These are phyloP conservation scores for Blastomyces percursus DNA, from an alignment of 2,329 filamentous ascomycete genomes.

Conservation along the genomic window DNA sequence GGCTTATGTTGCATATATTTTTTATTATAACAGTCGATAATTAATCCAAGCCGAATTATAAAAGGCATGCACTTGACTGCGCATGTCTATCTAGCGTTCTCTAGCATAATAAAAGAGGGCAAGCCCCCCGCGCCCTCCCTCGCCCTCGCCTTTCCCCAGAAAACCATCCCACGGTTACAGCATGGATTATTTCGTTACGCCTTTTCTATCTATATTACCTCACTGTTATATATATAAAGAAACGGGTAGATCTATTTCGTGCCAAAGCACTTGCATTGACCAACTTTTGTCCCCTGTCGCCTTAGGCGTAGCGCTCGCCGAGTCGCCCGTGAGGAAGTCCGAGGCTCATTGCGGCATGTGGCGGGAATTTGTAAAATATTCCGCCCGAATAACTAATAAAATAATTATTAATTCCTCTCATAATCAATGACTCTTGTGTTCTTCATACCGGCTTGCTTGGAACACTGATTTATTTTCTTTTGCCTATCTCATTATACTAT, in stretches of 20 bases:
- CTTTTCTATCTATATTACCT: not conserved
- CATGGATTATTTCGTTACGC: no score
- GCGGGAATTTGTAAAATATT: not conserved
- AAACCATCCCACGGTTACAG: no score
- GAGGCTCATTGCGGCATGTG: constrained; percentile 2
- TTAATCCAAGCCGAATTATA: no score
- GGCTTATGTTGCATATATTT: no score
- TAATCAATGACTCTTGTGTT: not conserved
- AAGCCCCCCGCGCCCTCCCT: no score
- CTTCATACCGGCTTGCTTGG: not conserved
- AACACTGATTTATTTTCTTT: not conserved
- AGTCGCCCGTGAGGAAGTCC: not conserved
- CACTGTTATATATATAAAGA: not conserved
- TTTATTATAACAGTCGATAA: no score
- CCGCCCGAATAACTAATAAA: not conserved
- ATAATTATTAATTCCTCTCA: not conserved
- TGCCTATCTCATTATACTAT: not conserved
- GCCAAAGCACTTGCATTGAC: no score
- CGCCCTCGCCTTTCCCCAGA: no score
- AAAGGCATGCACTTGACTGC: no score
- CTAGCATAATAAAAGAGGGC: no score
- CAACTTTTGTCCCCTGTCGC: no score
- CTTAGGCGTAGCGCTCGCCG: not conserved
- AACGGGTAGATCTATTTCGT: not conserved
- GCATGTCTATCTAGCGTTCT: no score